Base-by-base conservation (phyloP, 2,329 filamentous ascomycete species). In the Huntiella decipiens region DNA sequence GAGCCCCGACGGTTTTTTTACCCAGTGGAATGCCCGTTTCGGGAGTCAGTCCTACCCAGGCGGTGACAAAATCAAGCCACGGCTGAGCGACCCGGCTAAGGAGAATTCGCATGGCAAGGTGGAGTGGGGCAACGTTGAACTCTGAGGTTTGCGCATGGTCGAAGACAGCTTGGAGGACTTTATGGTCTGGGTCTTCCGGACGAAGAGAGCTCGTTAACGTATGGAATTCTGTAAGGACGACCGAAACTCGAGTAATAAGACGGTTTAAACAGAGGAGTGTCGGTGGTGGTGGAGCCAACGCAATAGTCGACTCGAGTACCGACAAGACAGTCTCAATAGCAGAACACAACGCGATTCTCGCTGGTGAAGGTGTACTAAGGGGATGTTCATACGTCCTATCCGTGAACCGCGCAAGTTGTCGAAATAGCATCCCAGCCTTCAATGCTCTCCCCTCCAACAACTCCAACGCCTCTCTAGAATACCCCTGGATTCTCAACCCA, bases 11-110 rank as follows among this genome's bases (percentile, higher is more conserved):
- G 33, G 56, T 56, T 44, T 65, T 56, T 55, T 67, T 76, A 4
- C 66, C 65, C 28, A 77, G 54, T 0, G 67, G 67, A 8, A 72
- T 61, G 1, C 73, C 71, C 33, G 67, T 62, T 52, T 81, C 76
- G 2, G 65, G 62, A 50, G 65, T 69, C 8, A 83, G 68, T 0
- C 84, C 84, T 50, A 87, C 74, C 82, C 83, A 91, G 54, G 78
- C 74, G 52, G 79, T 71, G 5, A 81, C 65, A 44, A 78, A 70
- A 44, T 76, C 69, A 6, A 82, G 62, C 73, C 79, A 86, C 1
- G 80, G 80, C 22, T 62, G 61, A 1, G 74, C 74, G 1, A 79
- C 74, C 35, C 71, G 66, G 38, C 67, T 64, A 12, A 91, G 58
- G 0, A 88, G 66, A 51, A 84, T 74, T 12, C 77, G 71, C 55